Conservation (phyloP, 1,284 basidiomycete species). For the Blastosporella zonata region DNA sequence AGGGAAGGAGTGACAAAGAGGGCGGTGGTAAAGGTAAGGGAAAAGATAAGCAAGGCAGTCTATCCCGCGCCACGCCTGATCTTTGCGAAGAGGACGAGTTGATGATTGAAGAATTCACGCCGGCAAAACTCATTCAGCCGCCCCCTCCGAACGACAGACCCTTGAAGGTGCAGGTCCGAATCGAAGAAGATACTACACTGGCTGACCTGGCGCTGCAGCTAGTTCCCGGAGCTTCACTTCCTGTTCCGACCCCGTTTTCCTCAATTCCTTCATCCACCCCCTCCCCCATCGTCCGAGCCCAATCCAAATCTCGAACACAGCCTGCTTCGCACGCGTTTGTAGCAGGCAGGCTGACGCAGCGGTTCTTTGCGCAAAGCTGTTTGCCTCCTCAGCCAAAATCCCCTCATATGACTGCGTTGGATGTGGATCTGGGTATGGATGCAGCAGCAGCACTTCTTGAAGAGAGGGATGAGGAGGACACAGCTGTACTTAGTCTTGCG, state of each 20-base stretch:
- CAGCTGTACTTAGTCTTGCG: neutral
- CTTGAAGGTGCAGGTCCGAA: too few relatives aligned
- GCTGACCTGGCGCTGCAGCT: neutral
- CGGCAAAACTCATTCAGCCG: neutral
- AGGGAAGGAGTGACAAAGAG: neutral
- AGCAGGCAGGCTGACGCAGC: slow-evolving; percentile 11
- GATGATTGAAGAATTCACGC: neutral
- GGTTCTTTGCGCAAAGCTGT: slow-evolving; percentile 18
- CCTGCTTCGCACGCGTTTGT: neutral
- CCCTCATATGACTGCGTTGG: neutral
- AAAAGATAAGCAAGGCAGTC: neutral
- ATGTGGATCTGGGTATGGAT: neutral
- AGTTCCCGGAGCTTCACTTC: neutral
- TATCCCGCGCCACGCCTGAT: neutral
- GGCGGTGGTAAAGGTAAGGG: neutral
- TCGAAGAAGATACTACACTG: neutral
- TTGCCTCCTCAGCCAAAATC: slow-evolving; percentile 3
- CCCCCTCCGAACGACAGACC: neutral
- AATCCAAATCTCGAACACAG: too few relatives aligned
- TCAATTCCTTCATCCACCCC: neutral
- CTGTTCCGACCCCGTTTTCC: neutral
- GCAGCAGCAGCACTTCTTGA: neutral
- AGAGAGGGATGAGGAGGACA: neutral
- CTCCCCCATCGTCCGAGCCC: neutral
- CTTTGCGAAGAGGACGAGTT: neutral